Evolutionary conservation across 2,329 filamentous ascomycete species (phyloP).

Genomic region (Cercospora citrullina): DNA sequence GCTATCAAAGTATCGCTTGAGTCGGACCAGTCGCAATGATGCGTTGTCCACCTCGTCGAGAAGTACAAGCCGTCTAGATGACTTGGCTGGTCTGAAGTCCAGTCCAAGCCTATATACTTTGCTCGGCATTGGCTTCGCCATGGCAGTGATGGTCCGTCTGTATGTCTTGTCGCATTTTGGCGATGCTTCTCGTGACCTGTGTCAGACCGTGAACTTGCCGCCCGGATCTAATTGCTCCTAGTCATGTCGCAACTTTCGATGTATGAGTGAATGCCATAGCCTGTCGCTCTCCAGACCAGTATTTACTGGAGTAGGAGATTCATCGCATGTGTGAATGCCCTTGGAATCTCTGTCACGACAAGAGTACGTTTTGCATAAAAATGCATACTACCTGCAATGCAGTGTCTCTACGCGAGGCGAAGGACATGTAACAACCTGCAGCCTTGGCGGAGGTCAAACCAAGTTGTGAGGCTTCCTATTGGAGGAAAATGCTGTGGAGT

Average conservation of each 20-base stretch:
- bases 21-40: not conserved
- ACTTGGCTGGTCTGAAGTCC: constrained; percentile 1
- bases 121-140: constrained; percentile 1
- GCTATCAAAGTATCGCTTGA: not conserved
- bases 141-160: not conserved
- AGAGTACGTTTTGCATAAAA: not conserved
- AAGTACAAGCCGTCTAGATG: not conserved
- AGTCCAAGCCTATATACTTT: constrained; percentile 1
- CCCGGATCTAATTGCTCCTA: not conserved
- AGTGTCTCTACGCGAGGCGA: not conserved
- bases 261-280: not conserved
- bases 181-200: not conserved
- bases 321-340: not conserved
- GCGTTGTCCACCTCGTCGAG: not conserved
- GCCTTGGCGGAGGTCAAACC: not conserved
- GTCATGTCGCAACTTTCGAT: not conserved
- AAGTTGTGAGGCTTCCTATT: not conserved
- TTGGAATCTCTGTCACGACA: not conserved
- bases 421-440: not conserved
- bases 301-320: not conserved
- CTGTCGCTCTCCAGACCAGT: not conserved
- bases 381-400: not conserved
- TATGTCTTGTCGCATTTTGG: not conserved
- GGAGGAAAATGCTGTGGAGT: not conserved
- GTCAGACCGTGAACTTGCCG: not conserved